Base-by-base conservation (phyloP, 2,329 filamentous ascomycete genomes). In the Zymoseptoria tritici region DNA sequence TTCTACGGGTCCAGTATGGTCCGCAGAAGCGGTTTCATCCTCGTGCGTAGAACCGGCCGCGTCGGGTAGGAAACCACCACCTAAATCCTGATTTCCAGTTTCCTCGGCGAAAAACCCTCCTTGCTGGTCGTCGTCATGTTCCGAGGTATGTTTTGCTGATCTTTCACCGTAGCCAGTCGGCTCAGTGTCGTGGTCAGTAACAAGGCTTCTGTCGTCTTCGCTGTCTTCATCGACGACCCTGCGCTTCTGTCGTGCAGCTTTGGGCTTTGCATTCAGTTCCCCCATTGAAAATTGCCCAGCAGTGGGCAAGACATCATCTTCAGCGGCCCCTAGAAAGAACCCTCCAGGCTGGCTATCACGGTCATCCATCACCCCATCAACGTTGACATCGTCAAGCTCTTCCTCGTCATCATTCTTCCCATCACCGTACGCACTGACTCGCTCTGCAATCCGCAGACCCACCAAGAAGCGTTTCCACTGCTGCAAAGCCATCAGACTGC, bases 381-480 rank as follows among this genome's bases (percentile, higher is more conserved):
- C n/a, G 1, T 55, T 56, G 3, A 55, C 22, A 19, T 21, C 57
- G 50, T 56, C 55, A 8, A 59, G 29, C 46, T 49, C 49, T 4
- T 57, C 57, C 16, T 62, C 59, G 19, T 58, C 60, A 11, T 63
- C 65, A 2, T 58, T 54, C 0, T 56, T 42, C 9, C 50, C 21
- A 55, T 66, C 57, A 13, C 68, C 61, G 68, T 84, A 83, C 26
- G 75, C 82, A 72, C 86, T 88, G 42, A 96, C 85, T 60, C 88
- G 81, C 71, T 92, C 85, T 29, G 85, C 80, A 50, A 97, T 90
- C 52, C 83, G 80, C 61, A 93, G 71, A 5, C 83, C 87, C 21
- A 82, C 73, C 57, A 85, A 74, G 49, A 85, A 82, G 49, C 84
- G 82, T 63, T 81, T 82, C 80, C 85, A 88, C 51, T 83, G 63